These are phyloP conservation scores for Fistulifera pelliculosa DNA, from an alignment of 108 stramenopile species.

Conservation along the genomic window DNA sequence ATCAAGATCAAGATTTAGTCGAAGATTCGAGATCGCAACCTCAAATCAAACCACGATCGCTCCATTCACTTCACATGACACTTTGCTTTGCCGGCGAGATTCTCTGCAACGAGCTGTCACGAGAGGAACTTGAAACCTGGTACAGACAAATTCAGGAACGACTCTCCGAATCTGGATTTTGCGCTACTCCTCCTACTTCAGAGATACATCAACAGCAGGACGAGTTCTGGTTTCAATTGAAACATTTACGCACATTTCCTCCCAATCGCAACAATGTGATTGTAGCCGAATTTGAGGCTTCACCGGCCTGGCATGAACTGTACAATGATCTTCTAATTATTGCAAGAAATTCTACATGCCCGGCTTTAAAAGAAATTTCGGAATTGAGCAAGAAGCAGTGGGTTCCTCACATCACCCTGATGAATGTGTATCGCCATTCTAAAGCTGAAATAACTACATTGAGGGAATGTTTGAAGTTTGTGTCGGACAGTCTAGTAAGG, in stretches of 20 bases:
- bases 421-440: too few relatives aligned
- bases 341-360: constrained; percentile 17
- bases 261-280: constrained; percentile 40
- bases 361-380: constrained; percentile 2
- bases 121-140: constrained; percentile 27
- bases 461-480: not conserved
- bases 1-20: too few relatives aligned
- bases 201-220: not conserved
- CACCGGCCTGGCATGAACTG: constrained; percentile 22
- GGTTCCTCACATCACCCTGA: constrained; percentile 52
- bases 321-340: constrained; percentile 33
- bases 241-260: constrained; percentile 30
- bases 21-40: constrained; percentile 5
- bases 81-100: constrained; percentile 48
- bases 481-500: constrained; percentile 1
- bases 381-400: constrained; percentile 17
- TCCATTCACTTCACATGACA: constrained; percentile 50
- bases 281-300: constrained; percentile 40
- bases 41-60: constrained; percentile 29
- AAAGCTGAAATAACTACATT: too few relatives aligned
- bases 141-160: constrained; percentile 18
- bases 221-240: constrained; percentile 21
- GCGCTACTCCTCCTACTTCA: not conserved
- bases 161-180: constrained; percentile 10
- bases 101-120: constrained; percentile 24